Evolutionary conservation across 106 monocot species (phyloP).

Genomic region (Hemerocallis citrina): DNA sequence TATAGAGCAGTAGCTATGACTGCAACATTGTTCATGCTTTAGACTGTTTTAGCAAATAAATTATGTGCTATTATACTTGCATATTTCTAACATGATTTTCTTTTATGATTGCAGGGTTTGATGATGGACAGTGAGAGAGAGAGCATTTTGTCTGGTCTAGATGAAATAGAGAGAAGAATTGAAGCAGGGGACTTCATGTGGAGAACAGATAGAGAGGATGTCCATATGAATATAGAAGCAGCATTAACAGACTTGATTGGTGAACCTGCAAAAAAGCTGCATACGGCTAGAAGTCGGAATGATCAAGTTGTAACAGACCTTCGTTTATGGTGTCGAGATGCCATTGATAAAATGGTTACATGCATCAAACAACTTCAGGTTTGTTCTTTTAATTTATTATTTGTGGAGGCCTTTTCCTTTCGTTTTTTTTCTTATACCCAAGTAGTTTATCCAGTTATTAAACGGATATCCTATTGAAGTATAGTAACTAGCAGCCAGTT

Average conservation of each 20-base stretch:
- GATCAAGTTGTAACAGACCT: slow-evolving; percentile 94
- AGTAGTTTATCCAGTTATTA: too few relatives aligned
- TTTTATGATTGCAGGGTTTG: slow-evolving; percentile 60
- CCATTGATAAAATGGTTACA: slow-evolving; percentile 60
- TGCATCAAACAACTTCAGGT: slow-evolving; percentile 78
- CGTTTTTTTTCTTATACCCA: too few relatives aligned
- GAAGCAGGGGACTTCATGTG: slow-evolving; percentile 71
- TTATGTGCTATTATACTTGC: slow-evolving; percentile 4
- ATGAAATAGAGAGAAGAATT: slow-evolving; percentile 69
- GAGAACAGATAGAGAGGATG: slow-evolving; percentile 90
- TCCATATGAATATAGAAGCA: slow-evolving; percentile 99
- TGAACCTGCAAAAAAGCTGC: slow-evolving; percentile 95
- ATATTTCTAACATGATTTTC: too few relatives aligned
- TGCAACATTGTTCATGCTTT: too few relatives aligned
- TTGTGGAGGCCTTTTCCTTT: too few relatives aligned
- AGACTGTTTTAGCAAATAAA: neutral
- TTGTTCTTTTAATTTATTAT: neutral
- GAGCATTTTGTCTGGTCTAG: slow-evolving; percentile 71
- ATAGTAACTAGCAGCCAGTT: too few relatives aligned
- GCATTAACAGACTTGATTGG: slow-evolving; percentile 81
- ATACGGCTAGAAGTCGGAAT: slow-evolving; percentile 94
- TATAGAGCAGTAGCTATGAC: too few relatives aligned
- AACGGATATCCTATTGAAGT: too few relatives aligned
- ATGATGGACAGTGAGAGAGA: slow-evolving; percentile 59
- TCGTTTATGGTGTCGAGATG: slow-evolving; percentile 89